Conservation (phyloP, 495 filamentous ascomycete genomes). For the Xylaria bambusicola region DNA sequence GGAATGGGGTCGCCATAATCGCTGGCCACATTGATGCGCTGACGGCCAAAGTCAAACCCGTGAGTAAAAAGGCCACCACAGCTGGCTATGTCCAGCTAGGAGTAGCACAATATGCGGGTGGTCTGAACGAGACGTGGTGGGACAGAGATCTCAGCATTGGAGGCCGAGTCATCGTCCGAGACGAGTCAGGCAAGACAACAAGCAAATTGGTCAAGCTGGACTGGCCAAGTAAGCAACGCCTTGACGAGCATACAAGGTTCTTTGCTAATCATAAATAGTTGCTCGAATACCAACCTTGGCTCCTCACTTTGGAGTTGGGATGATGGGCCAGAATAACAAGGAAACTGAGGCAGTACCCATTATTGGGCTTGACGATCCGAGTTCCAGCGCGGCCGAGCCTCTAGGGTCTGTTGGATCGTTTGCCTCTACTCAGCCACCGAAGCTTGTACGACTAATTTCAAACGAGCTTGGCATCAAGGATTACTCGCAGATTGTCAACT, state of each 20-base stretch:
- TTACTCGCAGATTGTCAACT: slow-evolving; percentile 76
- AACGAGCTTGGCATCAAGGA: slow-evolving; percentile 69
- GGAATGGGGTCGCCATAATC: slow-evolving; percentile 78
- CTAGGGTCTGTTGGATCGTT: slow-evolving; percentile 63
- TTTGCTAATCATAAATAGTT: slow-evolving; percentile 48
- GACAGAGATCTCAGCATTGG: slow-evolving; percentile 90
- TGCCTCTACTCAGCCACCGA: slow-evolving; percentile 74
- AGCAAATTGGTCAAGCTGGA: slow-evolving; percentile 84
- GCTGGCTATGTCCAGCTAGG: slow-evolving; percentile 88
- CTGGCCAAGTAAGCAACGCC: slow-evolving; percentile 65
- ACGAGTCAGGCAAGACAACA: slow-evolving; percentile 75
- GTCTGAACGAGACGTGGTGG: slow-evolving; percentile 86
- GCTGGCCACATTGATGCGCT: slow-evolving; percentile 93
- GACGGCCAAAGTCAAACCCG: slow-evolving; percentile 85
- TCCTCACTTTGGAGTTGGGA: slow-evolving; percentile 85
- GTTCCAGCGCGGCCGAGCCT: slow-evolving; percentile 43
- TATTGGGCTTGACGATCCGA: slow-evolving; percentile 80
- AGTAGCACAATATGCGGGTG: slow-evolving; percentile 90
- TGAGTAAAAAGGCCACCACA: slow-evolving; percentile 75
- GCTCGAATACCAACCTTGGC: slow-evolving; percentile 91
- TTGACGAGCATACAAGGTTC: background rate
- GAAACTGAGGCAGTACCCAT: slow-evolving; percentile 96
- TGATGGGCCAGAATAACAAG: slow-evolving; percentile 75
- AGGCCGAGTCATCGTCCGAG: slow-evolving; percentile 81
- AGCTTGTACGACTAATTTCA: slow-evolving; percentile 81